Evolutionary conservation across 805 yeast species (phyloP), one percentile per base, ranked within the genome.

Genomic region (Ogataea ramenticola): DNA sequence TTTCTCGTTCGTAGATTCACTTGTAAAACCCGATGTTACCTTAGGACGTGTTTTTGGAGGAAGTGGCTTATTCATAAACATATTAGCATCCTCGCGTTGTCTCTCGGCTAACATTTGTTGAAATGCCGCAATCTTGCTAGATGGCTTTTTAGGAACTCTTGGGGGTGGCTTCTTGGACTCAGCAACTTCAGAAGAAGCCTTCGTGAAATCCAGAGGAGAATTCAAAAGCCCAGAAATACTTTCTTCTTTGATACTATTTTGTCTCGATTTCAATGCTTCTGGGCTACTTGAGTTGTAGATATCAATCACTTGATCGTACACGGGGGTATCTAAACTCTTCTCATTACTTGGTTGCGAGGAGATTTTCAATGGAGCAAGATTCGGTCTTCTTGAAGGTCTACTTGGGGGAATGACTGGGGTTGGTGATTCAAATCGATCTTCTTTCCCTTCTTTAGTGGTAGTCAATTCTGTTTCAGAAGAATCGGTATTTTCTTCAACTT

Each of bases 101-200:
- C 71, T 73, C 47, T 70, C 68, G 41, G 75, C 75, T 43, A 85
- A 67, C 83, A 82, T 78, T 54, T 82, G 84, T 56, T 85, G 95
- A 59, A 85, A 85, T 0, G 89, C 89, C 1, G 90, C 89, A 47
- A 85, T 85, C 49, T 73, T 82, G 1, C 88, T 80, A 0, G 91
- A 83, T 16, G 87, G 79, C 52, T 85, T 85, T 54, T 83, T 83
- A 3, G 91, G 91, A 21, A 80, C 80, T 27, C 79, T 82, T 6
- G 88, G 88, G 14, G 87, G 76, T 1, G 68, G 66, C 33, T 55
- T 62, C 30, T 52, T 57, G 14, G 10, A 12, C 20, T 24, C 16
- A 36, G 38, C 12, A 7, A 26, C 35, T 17, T 32, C 17, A 5
- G 42, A 17, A 34, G 36, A 10, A 4, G 36, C 11, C 7, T 5